A percentile compares a stretch with the other conserved stretches of the same genome.
Evolutionary conservation across 2,329 filamentous ascomycete genomes (phyloP).

Genomic region (Sarocladium strictum): DNA sequence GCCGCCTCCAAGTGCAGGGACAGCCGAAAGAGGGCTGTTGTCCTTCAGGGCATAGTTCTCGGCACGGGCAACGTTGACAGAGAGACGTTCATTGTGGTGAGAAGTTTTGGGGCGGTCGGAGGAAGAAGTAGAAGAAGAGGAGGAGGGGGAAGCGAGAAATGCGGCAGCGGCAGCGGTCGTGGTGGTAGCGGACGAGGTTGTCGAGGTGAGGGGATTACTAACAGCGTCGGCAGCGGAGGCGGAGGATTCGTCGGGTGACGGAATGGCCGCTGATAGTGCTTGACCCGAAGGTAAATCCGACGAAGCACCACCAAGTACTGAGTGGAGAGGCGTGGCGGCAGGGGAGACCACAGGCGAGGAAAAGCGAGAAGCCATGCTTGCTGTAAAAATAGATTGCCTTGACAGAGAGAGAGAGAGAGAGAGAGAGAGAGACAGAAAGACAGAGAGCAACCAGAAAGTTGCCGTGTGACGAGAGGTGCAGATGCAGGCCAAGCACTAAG

Average conservation of each 20-base stretch:
- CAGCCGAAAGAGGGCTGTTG: constrained; percentile 17
- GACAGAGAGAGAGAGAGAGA: background rate
- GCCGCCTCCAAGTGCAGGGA: constrained; percentile 21
- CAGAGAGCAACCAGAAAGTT: background rate
- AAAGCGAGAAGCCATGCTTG: constrained; percentile 1
- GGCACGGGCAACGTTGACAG: constrained; percentile 17
- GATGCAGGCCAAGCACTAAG: constrained; percentile 1
- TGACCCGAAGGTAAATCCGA: background rate
- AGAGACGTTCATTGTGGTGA: constrained; percentile 13
- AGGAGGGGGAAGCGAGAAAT: constrained; percentile 13
- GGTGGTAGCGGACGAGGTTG: constrained; percentile 14
- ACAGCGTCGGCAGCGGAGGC: constrained; percentile 12
- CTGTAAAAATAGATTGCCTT: background rate
- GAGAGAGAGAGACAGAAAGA: background rate
- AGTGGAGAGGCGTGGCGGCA: constrained; percentile 46
- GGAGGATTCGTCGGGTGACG: constrained; percentile 5
- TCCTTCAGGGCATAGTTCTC: constrained; percentile 13
- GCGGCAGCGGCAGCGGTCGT: constrained; percentile 13
- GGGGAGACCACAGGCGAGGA: constrained; percentile 12
- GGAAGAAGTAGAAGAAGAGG: constrained; percentile 14
- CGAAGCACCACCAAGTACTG: constrained; percentile 37
- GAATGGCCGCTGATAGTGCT: background rate
- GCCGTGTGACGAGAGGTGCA: constrained; percentile 2
- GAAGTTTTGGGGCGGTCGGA: constrained; percentile 15
- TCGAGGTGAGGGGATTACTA: constrained; percentile 7